These are phyloP conservation scores for Catunica adiposa DNA, from an alignment of 2,329 filamentous ascomycete species.

Conservation along the genomic window DNA sequence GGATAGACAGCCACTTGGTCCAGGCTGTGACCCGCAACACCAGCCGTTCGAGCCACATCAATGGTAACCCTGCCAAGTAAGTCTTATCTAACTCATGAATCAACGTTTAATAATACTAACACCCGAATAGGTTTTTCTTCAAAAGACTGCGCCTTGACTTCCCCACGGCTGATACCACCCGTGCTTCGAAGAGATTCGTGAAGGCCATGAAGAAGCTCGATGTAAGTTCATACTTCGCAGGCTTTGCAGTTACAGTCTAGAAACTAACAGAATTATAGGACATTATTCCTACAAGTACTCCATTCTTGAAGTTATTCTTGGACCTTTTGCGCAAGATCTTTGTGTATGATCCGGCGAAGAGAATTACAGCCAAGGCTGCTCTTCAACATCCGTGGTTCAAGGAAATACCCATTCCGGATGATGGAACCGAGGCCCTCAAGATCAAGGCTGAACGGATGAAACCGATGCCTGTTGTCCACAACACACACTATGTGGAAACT, in stretches of 20 bases:
- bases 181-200: slow-evolving; percentile 49
- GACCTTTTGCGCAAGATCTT: slow-evolving; percentile 51
- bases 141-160: slow-evolving; percentile 50
- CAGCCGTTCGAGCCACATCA: slow-evolving; percentile 31
- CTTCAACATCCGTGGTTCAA: slow-evolving; percentile 53
- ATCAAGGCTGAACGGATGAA: slow-evolving; percentile 39
- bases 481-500: not conserved
- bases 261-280: slow-evolving; percentile 29
- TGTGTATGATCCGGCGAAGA: slow-evolving; percentile 47
- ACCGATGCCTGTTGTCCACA: slow-evolving; percentile 1
- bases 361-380: slow-evolving; percentile 50
- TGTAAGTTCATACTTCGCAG: slow-evolving; percentile 26
- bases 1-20: slow-evolving; percentile 43
- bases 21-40: slow-evolving; percentile 39
- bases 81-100: slow-evolving; percentile 16
- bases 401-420: slow-evolving; percentile 44
- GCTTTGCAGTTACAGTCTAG: not conserved
- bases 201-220: slow-evolving; percentile 54
- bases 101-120: not conserved
- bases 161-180: slow-evolving; percentile 44
- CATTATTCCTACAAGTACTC: slow-evolving; percentile 43
- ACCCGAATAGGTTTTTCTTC: slow-evolving; percentile 41
- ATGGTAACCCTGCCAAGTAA: slow-evolving; percentile 49
- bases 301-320: slow-evolving; percentile 45
- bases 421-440: slow-evolving; percentile 51